Base-by-base conservation (phyloP, 176 grass and related monocot genomes). In the Avena atlantica region DNA sequence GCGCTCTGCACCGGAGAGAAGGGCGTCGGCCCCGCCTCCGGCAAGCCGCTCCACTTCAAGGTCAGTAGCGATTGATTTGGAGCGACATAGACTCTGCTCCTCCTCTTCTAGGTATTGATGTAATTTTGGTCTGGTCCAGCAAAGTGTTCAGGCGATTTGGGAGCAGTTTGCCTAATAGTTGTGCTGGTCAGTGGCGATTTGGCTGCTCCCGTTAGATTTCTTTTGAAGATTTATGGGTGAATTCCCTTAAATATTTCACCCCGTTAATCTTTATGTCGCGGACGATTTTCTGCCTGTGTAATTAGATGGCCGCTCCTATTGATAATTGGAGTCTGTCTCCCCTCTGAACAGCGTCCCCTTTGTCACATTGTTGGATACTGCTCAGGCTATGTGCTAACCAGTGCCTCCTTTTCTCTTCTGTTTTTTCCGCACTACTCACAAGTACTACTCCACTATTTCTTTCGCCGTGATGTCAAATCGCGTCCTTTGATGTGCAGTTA, bases 1-100 rank as follows among this genome's bases (percentile, higher is more conserved):
- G 92, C 91, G 51, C 97, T 96, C 76, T 99, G 97, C 87, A 96
- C 94, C 40, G 97, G 97, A 16, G 97, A 99, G 91, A 96, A 96
- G 87, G 97, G 92, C 78, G 69, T 93, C 56, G 92, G 94, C 63
- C 72, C 84, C 68, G 88, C 45, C 67, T 94, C 81, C 60, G 97
- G 92, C 37, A 91, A 94, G 40, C 92, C 94, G 48, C 94, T 99
- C 8, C 92, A 99, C 83, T 96, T 87, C 80, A 94, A 99, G 97
- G 97, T 96, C 50, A 16, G 86, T 81, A 15, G 72, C 82, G 83
- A 51, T 68, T 27, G 36, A 62, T 60, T 50, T 23, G 64, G 17
- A 29, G 19, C 24, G 27, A 9, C 68, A 6, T 13, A 49, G 45
- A 29, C 27, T 29, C 27, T 29, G 2, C 27, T 29, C 27, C n/a